A percentile compares a stretch with the other conserved stretches of the same genome.
These are phyloP conservation scores for Komagataella phaffii DNA, from an alignment of 805 yeast species.

Conservation along the genomic window DNA sequence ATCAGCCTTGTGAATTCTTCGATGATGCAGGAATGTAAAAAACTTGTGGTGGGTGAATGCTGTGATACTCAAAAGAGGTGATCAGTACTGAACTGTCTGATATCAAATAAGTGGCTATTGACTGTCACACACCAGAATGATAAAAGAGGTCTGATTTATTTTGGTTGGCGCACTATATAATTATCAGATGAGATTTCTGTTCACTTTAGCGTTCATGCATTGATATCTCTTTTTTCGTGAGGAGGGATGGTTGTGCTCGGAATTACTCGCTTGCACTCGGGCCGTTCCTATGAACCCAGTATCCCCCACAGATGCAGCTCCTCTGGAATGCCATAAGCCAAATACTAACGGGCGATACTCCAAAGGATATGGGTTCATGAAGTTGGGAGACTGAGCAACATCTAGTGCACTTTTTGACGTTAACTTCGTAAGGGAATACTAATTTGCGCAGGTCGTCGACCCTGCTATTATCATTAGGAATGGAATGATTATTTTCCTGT, in stretches of 20 bases:
- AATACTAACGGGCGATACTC: slow-evolving; percentile 14
- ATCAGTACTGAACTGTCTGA: background rate
- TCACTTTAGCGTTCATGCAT: background rate
- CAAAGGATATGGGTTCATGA: slow-evolving; percentile 16
- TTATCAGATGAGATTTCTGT: background rate
- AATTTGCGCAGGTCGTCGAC: background rate
- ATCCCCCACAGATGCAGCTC: slow-evolving; percentile 67
- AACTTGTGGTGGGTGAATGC: background rate
- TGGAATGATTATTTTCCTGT: slow-evolving; percentile 15
- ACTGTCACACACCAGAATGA: background rate
- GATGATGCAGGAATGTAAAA: background rate
- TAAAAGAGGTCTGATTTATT: background rate
- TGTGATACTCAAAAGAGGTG: background rate
- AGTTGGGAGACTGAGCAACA: slow-evolving; percentile 35
- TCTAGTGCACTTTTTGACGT: slow-evolving; percentile 29
- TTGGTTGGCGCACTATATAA: background rate
- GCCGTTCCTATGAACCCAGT: slow-evolving; percentile 34
- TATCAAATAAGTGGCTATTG: background rate
- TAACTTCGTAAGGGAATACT: background rate
- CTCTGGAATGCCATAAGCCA: slow-evolving; percentile 63
- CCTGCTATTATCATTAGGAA: slow-evolving; percentile 13
- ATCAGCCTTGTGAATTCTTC: background rate
- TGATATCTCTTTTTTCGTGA: background rate
- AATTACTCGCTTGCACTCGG: background rate
- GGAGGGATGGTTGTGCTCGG: background rate